phyloP scores from a whole-genome alignment of 495 filamentous ascomycete species.

The Talaromyces nanjingensis region DNA sequence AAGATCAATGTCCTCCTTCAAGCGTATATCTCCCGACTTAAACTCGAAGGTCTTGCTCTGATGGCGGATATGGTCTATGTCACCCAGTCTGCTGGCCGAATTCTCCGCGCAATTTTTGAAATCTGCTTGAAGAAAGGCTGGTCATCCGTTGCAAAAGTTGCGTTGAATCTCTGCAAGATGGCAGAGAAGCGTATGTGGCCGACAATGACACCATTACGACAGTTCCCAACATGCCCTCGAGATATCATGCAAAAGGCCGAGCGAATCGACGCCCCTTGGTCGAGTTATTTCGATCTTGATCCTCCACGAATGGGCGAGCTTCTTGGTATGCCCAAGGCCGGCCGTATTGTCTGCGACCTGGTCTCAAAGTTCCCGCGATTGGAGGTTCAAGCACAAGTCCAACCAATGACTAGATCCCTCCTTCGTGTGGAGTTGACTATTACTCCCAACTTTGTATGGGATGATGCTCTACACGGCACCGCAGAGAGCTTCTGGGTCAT shows the following conservation, averaged over 20 bases:
- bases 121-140: slow-evolving; percentile 94
- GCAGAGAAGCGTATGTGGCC: slow-evolving; percentile 99
- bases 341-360: slow-evolving; percentile 74
- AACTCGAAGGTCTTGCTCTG: slow-evolving; percentile 86
- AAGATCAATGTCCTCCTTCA: slow-evolving; percentile 99
- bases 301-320: slow-evolving; percentile 96
- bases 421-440: slow-evolving; percentile 91
- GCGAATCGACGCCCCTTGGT: slow-evolving; percentile 89
- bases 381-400: slow-evolving; percentile 84
- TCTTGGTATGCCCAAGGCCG: slow-evolving; percentile 84
- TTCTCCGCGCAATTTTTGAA: slow-evolving; percentile 92
- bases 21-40: slow-evolving; percentile 91
- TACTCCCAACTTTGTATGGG: slow-evolving; percentile 94
- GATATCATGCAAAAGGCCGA: slow-evolving; percentile 92
- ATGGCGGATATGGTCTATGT: slow-evolving; percentile 99
- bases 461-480: slow-evolving; percentile 76
- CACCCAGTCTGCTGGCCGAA: slow-evolving; percentile 94
- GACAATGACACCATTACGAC: slow-evolving; percentile 90
- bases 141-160: slow-evolving; percentile 87
- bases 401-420: slow-evolving; percentile 93
- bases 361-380: slow-evolving; percentile 91
- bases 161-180: slow-evolving; percentile 97
- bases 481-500: slow-evolving; percentile 96
- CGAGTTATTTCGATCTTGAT: slow-evolving; percentile 90
- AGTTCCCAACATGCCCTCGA: slow-evolving; percentile 73